Evolutionary conservation across 441 rosid species (phyloP), one percentile per base, ranked within the genome.

Genomic region (Flueggea neowawraea): DNA sequence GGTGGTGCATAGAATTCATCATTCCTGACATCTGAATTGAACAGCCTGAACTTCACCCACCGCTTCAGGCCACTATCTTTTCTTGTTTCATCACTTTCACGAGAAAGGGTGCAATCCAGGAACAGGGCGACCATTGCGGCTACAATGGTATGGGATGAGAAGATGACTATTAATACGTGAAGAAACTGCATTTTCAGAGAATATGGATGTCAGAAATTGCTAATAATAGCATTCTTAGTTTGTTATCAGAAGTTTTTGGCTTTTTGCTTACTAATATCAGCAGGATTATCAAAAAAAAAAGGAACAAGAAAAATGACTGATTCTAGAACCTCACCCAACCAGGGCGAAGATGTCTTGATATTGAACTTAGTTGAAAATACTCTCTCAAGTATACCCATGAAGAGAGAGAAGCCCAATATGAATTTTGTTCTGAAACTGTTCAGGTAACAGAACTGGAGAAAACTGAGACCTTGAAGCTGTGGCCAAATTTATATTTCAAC

Each of bases 401-500:
- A 90, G 78, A 87, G n/a, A n/a, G 69, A 12, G 77, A 87, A 82
- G 13, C 89, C 92, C 51, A 85, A 66, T 33, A 87, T 78, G 70
- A 87, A 85, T 62, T 84, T 52, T n/a, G 75, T 75, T 62, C 71
- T 75, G 77, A 85, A 85, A 67, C 87, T 84, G 69, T 87, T 90
- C 51, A 90, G 82, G 78, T 85, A 87, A 71, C 88, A 85, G 66
- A 83, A 90, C 51, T 90, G 94, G 39, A 90, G 89, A 65, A 82
- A 82, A 53, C 91, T 68, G 44, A 83, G 75, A 48, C 88, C 88
- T 31, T n/a, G 88, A 84, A 64, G 89, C 93, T 86, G 77, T 54
- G 45, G 43, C 31, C 22, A 56, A 53, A 47, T 22, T 16, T 13
- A 12, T 10, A 9, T 5, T n/a, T 10, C 6, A 39, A 51, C 6